Conservation (phyloP, 164 flowering plant genomes). For the Aristolochia californica region DNA sequence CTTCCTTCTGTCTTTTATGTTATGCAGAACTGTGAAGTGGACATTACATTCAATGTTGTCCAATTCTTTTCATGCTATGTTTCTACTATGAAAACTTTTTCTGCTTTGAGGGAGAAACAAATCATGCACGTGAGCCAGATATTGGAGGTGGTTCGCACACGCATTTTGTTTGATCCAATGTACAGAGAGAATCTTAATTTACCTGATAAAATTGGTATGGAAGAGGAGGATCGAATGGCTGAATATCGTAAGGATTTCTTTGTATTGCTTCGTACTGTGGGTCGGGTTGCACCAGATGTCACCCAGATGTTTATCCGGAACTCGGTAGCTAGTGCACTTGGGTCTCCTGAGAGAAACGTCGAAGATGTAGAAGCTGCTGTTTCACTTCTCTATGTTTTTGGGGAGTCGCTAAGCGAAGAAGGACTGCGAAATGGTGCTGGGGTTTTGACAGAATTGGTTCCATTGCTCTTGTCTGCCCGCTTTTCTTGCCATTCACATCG, state of each 20-base stretch:
- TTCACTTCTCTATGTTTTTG: slow-evolving; percentile 74
- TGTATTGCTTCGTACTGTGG: slow-evolving; percentile 70
- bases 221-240: slow-evolving; percentile 86
- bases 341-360: slow-evolving; percentile 49
- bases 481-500: slow-evolving; percentile 86
- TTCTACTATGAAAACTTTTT: slow-evolving; percentile 62
- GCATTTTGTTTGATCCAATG: slow-evolving; percentile 63
- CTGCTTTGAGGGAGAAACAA: slow-evolving; percentile 67
- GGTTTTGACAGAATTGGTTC: slow-evolving; percentile 55
- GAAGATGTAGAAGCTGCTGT: slow-evolving; percentile 98
- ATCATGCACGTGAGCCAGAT: slow-evolving; percentile 64
- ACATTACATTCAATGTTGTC: slow-evolving; percentile 54
- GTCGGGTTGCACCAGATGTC: slow-evolving; percentile 88
- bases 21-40: slow-evolving; percentile 73
- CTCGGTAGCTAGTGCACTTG: slow-evolving; percentile 50
- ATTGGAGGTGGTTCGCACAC: slow-evolving; percentile 68
- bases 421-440: slow-evolving; percentile 63
- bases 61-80: slow-evolving; percentile 80
- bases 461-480: slow-evolving; percentile 64
- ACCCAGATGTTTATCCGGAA: slow-evolving; percentile 73
- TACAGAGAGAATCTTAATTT: slow-evolving; percentile 63
- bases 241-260: slow-evolving; percentile 83
- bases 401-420: slow-evolving; percentile 82
- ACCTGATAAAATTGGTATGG: slow-evolving; percentile 74
- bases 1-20: slow-evolving; percentile 82